phyloP scores from a whole-genome alignment of 345 rosid species.

The Syzygium grande region DNA sequence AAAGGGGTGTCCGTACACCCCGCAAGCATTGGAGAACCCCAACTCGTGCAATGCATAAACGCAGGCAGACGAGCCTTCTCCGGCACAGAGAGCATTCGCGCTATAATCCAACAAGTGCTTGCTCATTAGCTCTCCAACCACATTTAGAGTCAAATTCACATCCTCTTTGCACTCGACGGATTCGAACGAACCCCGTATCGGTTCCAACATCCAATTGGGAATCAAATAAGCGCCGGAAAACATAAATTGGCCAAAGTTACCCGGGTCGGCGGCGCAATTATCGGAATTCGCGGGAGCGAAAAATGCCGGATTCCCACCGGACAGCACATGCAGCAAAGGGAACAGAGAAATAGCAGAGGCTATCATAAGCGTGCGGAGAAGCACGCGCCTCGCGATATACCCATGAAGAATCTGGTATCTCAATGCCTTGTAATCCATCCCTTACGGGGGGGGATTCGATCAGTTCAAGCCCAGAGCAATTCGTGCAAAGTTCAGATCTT shows the following conservation, averaged over 20 bases:
- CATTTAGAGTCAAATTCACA: constrained; percentile 34
- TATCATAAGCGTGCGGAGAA: constrained; percentile 50
- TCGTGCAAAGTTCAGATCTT: background rate
- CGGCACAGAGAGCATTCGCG: constrained; percentile 66
- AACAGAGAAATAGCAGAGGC: constrained; percentile 42
- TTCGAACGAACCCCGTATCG: constrained; percentile 36
- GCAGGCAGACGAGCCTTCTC: constrained; percentile 55
- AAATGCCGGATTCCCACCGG: constrained; percentile 29
- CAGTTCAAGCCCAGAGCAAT: background rate
- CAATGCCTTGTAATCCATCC: constrained; percentile 46
- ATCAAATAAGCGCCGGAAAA: constrained; percentile 17
- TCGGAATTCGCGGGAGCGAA: constrained; percentile 13
- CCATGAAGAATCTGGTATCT: constrained; percentile 32
- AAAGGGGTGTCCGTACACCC: constrained; percentile 40
- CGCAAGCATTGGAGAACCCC: constrained; percentile 45
- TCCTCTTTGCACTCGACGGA: constrained; percentile 35
- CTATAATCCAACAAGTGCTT: constrained; percentile 35
- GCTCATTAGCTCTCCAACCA: constrained; percentile 43
- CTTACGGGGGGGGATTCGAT: background rate
- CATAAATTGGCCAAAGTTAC: constrained; percentile 17
- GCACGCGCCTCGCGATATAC: constrained; percentile 50
- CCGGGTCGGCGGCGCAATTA: constrained; percentile 30
- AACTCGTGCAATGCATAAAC: constrained; percentile 40
- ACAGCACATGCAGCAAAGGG: constrained; percentile 40
- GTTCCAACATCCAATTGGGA: constrained; percentile 26